phyloP scores from a whole-genome alignment of 2,329 filamentous ascomycete species.

The Ophiostoma ulmi region DNA sequence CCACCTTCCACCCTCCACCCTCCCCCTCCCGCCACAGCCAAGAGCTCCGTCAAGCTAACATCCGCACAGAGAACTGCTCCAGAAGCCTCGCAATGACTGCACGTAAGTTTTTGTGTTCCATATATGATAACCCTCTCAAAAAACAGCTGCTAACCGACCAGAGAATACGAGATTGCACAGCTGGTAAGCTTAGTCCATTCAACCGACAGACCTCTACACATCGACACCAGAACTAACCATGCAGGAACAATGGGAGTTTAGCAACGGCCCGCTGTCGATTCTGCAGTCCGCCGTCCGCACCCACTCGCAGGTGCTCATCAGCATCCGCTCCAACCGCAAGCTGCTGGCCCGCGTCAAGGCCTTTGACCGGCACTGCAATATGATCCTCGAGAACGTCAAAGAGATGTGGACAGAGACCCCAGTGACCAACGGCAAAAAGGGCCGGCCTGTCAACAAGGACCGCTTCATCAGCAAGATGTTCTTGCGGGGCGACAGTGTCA shows the following conservation, averaged over 20 bases:
- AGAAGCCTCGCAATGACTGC: conserved; percentile 29
- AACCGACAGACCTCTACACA: no score
- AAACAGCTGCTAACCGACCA: conserved; percentile 35
- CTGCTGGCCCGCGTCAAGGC: conserved; percentile 95
- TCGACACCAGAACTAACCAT: background rate
- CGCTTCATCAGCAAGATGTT: conserved; percentile 99
- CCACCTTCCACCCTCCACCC: background rate
- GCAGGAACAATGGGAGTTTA: conserved; percentile 51
- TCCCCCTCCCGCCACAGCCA: background rate
- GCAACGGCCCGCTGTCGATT: conserved; percentile 64
- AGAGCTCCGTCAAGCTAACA: background rate
- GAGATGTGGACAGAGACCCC: conserved; percentile 99
- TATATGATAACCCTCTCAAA: background rate
- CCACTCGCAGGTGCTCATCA: conserved; percentile 94
- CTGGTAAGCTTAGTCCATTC: conserved; percentile 34
- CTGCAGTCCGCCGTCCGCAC: conserved; percentile 94
- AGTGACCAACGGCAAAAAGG: conserved; percentile 79
- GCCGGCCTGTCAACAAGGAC: conserved; percentile 91
- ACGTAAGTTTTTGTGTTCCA: conserved; percentile 22
- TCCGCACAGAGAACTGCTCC: conserved; percentile 26
- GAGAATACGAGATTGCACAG: conserved; percentile 85
- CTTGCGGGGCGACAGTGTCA: conserved; percentile 79
- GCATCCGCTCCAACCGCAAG: conserved; percentile 97
- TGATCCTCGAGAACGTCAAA: conserved; percentile 54
- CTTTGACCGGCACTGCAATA: conserved; percentile 98